Evolutionary conservation across 225 moss, liverwort and hornwort genomes (phyloP).

Genomic region (Antitrichia curtipendula): DNA sequence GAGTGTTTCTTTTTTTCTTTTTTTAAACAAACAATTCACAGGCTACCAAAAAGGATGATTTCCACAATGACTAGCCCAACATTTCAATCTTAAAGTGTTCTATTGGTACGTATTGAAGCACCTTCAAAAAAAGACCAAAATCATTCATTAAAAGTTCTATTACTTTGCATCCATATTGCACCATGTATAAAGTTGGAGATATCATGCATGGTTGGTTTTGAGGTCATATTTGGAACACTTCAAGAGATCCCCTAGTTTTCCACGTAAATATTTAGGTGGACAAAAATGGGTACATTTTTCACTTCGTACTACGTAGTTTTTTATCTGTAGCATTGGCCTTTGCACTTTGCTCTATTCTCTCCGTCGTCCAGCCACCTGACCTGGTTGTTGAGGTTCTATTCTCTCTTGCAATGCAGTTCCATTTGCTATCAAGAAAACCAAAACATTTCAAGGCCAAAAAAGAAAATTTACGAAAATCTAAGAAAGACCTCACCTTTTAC

Average conservation of each 20-base stretch:
- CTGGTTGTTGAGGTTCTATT: too few relatives aligned
- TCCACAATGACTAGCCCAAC: rapidly evolving
- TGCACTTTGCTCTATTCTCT: not conserved
- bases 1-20: not conserved
- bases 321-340: not conserved
- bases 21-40: not conserved
- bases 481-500: not conserved
- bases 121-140: not conserved
- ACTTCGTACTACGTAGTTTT: not conserved
- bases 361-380: not conserved
- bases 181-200: not conserved
- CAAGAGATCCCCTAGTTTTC: not conserved
- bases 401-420: not conserved
- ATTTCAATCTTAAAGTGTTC: not conserved
- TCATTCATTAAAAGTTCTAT: not conserved
- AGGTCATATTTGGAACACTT: not conserved
- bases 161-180: not conserved
- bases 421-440: not conserved
- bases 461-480: not conserved
- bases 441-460: not conserved
- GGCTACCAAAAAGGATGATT: not conserved
- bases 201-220: not conserved
- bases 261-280: not conserved
- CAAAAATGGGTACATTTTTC: not conserved
- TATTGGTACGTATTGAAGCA: not conserved